Evolutionary conservation across 2,329 filamentous ascomycete species (phyloP), one percentile per base, ranked within the genome.

Genomic region (Pseudocercospora macadamiae): DNA sequence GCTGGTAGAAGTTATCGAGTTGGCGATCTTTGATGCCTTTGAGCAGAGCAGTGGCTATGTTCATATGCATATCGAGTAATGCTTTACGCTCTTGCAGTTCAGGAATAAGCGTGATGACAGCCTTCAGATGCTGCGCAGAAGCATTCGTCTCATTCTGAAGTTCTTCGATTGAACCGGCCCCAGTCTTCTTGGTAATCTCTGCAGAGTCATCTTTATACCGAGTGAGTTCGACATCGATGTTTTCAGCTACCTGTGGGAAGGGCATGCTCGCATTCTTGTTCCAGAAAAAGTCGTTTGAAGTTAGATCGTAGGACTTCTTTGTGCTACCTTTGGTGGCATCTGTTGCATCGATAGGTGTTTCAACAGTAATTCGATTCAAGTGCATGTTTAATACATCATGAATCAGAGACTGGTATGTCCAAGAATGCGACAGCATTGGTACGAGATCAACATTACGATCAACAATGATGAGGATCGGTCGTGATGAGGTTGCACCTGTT

Each of bases 41-140:
- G 57, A 89, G 76, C 8, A 89, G 73, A 1, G 91, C 90, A 1
- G 93, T 93, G 3, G 96, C 82, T 59, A 97, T 96, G 73, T 96
- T 97, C 95, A 99, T 99, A 74, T 99, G 95, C 90, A 97, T 97
- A 72, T 97, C 95, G 4, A 99, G 83, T 18, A 89, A 84, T n/a
- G 88, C 87, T 74, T 99, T 99, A 59, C 95, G 87, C 75, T 97
- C 95, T 63, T 92, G 84, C 65, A 99, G 82, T 74, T 97, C 93
- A 0, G 95, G 96, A 12, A 99, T 81, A 19, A 96, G 80, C 0
- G 93, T 96, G 68, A 99, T 96, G 10, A 93, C 96, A 3, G 93
- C 91, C 76, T 97, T 99, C 45, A 99, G 83, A 74, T 99, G 95
- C 69, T 96, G 91, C 14, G 95, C 93, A 57, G 91, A 96, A 36